phyloP scores from a whole-genome alignment of 768 basidiomycete species.

The Lentinula sp. region DNA sequence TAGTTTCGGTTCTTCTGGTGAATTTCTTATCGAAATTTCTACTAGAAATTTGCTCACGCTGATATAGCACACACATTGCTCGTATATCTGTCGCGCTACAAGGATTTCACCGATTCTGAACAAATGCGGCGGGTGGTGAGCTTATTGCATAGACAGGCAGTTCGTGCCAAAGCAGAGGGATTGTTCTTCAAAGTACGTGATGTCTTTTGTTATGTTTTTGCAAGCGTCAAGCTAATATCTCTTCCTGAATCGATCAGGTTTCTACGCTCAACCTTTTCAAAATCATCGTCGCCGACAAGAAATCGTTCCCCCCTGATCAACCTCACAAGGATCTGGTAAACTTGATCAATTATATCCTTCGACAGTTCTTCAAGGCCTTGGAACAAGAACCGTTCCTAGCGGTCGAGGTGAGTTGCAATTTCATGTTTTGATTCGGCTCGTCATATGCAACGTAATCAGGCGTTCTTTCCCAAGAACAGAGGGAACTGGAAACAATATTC shows the following conservation, averaged over 20 bases:
- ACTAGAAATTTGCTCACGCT: conserved; percentile 83
- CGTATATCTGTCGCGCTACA: conserved; percentile 77
- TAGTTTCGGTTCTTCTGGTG: conserved; percentile 17
- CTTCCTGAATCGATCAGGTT: conserved; percentile 51
- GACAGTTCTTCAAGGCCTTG: conserved; percentile 91
- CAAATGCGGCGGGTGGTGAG: conserved; percentile 87
- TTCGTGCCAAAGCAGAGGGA: conserved; percentile 89
- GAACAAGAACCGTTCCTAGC: conserved; percentile 81
- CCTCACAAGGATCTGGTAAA: conserved; percentile 78
- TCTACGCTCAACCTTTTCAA: conserved; percentile 88
- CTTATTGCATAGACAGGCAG: conserved; percentile 85
- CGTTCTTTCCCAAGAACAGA: conserved; percentile 86
- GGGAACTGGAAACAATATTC: conserved; percentile 83
- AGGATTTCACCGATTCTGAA: conserved; percentile 72
- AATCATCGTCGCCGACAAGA: conserved; percentile 75
- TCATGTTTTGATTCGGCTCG: not conserved
- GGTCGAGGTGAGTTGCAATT: conserved; percentile 60
- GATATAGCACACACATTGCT: conserved; percentile 83
- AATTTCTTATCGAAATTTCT: not conserved
- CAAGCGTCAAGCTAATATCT: not conserved
- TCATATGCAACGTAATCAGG: conserved; percentile 34
- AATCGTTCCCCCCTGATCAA: conserved; percentile 70
- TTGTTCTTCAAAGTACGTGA: conserved; percentile 88
- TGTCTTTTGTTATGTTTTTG: not conserved
- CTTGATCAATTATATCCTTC: conserved; percentile 81